Percentiles rank a stretch among this genome's conserved stretches.
phyloP scores from a whole-genome alignment of 805 yeast genomes.

The Suhomyces pyralidae region DNA sequence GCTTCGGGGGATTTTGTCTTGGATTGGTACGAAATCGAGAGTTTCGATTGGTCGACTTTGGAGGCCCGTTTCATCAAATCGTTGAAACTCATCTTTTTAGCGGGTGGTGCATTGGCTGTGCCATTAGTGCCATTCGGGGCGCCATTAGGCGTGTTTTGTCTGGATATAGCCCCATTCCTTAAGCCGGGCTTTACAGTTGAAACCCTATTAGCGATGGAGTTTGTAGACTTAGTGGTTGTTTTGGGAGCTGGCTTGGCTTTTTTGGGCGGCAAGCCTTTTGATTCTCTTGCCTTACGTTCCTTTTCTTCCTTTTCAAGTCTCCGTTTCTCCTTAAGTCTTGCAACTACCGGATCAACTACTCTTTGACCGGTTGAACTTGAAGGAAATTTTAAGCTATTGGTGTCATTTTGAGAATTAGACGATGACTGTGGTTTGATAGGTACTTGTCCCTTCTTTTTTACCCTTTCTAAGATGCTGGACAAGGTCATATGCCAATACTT shows the following conservation, averaged over 20 bases:
- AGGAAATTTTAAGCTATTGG: neutral
- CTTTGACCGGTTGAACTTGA: neutral
- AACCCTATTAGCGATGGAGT: neutral
- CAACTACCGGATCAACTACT: conserved; percentile 66
- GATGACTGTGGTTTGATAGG: conserved; percentile 2
- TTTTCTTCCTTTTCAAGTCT: conserved; percentile 49
- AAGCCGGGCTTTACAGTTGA: neutral
- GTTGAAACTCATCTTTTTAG: conserved; percentile 54
- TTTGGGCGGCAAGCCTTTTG: conserved; percentile 31
- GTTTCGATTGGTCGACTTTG: conserved; percentile 47
- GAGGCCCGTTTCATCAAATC: conserved; percentile 71
- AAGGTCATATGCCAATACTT: conserved; percentile 20
- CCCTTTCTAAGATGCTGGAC: conserved; percentile 28
- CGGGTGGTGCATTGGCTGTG: conserved; percentile 6
- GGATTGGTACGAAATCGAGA: conserved; percentile 38
- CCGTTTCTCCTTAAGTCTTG: conserved; percentile 63
- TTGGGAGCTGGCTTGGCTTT: conserved; percentile 13
- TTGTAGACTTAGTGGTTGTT: neutral
- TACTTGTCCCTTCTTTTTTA: conserved; percentile 30
- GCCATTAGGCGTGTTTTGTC: neutral
- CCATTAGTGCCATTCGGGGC: neutral
- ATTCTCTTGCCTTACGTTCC: conserved; percentile 30
- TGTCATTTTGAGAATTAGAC: neutral
- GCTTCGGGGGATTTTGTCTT: conserved; percentile 30
- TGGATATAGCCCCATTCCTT: neutral